Percentiles rank a stretch among this genome's conserved stretches.
These are phyloP conservation scores for Bruguiera gymnorhiza DNA, from an alignment of 345 rosid genomes.

Conservation along the genomic window DNA sequence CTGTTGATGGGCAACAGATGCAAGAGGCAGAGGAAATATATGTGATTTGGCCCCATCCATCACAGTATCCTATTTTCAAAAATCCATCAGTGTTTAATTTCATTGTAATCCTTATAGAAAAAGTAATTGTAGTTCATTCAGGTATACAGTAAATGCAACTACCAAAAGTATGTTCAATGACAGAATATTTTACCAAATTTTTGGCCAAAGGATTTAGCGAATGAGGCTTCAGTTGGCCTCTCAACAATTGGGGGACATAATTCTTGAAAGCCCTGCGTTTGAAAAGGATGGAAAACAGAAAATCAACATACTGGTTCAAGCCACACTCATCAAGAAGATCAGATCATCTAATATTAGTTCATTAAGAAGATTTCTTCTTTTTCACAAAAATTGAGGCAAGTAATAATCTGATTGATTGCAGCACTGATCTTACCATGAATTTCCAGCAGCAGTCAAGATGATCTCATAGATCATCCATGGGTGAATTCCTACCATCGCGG, in stretches of 20 bases:
- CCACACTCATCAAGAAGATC: background rate
- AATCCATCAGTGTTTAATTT: slow-evolving; percentile 14
- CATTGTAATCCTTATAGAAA: no score
- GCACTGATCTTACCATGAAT: slow-evolving; percentile 62
- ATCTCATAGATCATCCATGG: slow-evolving; percentile 94
- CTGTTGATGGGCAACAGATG: slow-evolving; percentile 77
- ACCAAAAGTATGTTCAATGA: slow-evolving; percentile 2
- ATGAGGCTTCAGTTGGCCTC: slow-evolving; percentile 43
- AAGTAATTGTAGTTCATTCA: background rate
- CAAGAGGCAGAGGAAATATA: slow-evolving; percentile 75
- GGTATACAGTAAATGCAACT: background rate
- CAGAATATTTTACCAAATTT: slow-evolving; percentile 50
- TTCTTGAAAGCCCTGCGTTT: slow-evolving; percentile 79
- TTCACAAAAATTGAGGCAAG: background rate
- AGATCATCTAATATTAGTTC: no score
- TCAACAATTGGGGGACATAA: slow-evolving; percentile 55
- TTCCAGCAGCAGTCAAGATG: slow-evolving; percentile 96
- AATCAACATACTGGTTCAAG: background rate
- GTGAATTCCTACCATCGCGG: slow-evolving; percentile 65
- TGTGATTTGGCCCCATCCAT: slow-evolving; percentile 68
- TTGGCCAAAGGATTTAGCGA: slow-evolving; percentile 50
- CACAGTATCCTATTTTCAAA: slow-evolving; percentile 50
- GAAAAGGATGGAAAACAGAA: background rate
- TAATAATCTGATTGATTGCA: slow-evolving; percentile 5
- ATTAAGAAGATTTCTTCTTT: background rate